These are phyloP conservation scores for Butyriboletus loyo DNA, from an alignment of 768 basidiomycete genomes.

Conservation along the genomic window DNA sequence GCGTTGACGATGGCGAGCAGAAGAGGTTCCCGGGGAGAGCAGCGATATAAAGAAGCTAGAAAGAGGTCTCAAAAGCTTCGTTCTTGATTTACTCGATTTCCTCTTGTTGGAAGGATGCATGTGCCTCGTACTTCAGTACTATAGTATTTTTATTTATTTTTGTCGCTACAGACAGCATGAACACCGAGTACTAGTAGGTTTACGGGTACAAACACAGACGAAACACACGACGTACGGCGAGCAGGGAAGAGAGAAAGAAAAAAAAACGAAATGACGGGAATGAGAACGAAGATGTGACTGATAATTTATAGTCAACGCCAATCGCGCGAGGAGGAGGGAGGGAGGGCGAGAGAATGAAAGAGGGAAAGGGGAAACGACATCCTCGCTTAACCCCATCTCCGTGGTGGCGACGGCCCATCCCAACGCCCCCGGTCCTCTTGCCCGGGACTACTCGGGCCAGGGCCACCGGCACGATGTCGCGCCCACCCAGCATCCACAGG, in stretches of 20 bases:
- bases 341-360: not conserved
- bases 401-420: constrained; percentile 28
- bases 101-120: not conserved
- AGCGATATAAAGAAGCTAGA: not conserved
- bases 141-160: not conserved
- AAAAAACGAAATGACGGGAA: not conserved
- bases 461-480: constrained; percentile 29
- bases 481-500: constrained; percentile 44
- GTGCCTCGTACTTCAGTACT: not conserved
- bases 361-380: not conserved
- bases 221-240: not conserved
- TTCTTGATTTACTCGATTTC: not conserved
- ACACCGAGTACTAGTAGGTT: constrained; percentile 2
- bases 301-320: constrained; percentile 26
- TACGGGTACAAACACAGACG: constrained; percentile 17
- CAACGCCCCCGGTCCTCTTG: constrained; percentile 25
- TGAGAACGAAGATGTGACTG: constrained; percentile 13
- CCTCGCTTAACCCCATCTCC: constrained; percentile 20
- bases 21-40: not conserved
- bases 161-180: not conserved
- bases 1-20: not conserved
- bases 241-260: not conserved
- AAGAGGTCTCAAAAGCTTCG: not conserved
- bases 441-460: constrained; percentile 19
- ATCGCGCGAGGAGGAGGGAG: not conserved